Conservation (phyloP, 2,329 filamentous ascomycete genomes). For the Catunica adiposa region DNA sequence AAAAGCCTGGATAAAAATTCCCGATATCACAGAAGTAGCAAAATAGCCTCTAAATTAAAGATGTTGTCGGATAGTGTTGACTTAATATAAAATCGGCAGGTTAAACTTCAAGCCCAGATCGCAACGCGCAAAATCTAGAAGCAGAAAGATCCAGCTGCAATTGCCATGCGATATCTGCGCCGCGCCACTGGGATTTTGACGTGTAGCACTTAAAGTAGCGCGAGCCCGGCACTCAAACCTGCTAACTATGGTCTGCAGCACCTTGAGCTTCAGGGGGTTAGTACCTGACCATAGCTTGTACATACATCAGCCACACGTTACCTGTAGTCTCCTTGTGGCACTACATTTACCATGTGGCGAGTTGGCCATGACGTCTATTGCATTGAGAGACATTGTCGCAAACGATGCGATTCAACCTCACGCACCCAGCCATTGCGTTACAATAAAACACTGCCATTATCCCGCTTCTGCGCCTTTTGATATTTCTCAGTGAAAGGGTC, state of each 20-base stretch:
- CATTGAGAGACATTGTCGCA: background rate
- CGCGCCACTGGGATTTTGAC: background rate
- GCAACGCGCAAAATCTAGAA: background rate
- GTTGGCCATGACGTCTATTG: background rate
- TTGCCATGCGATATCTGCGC: background rate
- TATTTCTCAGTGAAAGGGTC: no score
- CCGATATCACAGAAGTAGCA: no score
- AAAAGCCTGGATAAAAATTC: no score
- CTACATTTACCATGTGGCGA: background rate
- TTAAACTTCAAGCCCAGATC: background rate
- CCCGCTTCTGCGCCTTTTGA: background rate
- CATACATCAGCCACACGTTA: background rate
- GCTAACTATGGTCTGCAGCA: background rate
- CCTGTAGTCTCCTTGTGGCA: no score
- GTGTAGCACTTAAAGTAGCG: slow-evolving; percentile 1
- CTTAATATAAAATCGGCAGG: background rate
- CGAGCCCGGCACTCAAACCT: background rate
- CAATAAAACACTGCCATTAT: background rate
- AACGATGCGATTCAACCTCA: background rate
- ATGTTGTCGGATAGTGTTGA: background rate
- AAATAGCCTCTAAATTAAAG: background rate
- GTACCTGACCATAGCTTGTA: background rate
- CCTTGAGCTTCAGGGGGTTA: background rate
- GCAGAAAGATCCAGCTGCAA: background rate
- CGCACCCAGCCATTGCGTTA: background rate